Conservation (phyloP, 2,329 filamentous ascomycete species). For the Ophiocordyceps camponoti-floridani region DNA sequence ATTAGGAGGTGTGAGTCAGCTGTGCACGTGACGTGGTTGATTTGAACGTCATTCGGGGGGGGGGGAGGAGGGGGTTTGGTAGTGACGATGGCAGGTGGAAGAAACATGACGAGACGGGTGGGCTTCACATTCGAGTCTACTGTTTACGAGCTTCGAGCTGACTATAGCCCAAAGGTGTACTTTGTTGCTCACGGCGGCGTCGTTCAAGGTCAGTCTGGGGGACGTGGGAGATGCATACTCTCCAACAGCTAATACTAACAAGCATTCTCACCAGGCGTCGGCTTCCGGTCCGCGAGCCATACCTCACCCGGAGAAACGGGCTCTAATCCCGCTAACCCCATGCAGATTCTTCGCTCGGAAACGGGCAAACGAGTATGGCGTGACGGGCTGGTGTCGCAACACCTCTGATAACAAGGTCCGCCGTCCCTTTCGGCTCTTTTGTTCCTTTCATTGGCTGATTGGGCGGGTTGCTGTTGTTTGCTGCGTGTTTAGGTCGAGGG, state of each 20-base stretch:
- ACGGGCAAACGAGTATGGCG: conserved; percentile 26
- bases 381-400: conserved; percentile 47
- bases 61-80: no score
- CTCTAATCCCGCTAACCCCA: background rate
- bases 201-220: conserved; percentile 45
- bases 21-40: background rate
- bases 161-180: conserved; percentile 25
- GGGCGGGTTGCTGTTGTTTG: no score
- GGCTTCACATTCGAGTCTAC: background rate
- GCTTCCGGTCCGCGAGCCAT: conserved; percentile 25
- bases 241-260: no score
- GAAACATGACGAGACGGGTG: conserved; percentile 21
- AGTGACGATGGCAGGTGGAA: no score
- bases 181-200: conserved; percentile 44
- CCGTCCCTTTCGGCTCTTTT: background rate
- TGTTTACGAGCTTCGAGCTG: no score
- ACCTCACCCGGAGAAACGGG: background rate
- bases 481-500: conserved; percentile 55
- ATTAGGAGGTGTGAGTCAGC: background rate
- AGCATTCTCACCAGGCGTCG: conserved; percentile 28
- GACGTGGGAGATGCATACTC: no score
- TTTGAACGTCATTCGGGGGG: no score
- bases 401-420: conserved; percentile 36
- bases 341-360: conserved; percentile 34
- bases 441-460: no score